Base-by-base conservation (phyloP, 345 rosid species). In the Populus pruinosa region DNA sequence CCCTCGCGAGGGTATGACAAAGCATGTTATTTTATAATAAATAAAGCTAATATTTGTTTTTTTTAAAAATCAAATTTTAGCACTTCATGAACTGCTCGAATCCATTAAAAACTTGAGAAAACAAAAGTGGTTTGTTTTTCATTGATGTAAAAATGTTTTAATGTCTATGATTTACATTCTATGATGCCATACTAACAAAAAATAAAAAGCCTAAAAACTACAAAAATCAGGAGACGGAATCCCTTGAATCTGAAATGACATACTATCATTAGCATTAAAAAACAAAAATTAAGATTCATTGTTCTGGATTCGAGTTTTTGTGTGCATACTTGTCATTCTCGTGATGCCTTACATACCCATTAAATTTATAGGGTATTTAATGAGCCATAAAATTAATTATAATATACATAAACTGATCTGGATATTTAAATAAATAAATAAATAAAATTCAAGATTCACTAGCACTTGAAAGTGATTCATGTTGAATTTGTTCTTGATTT, bases 391-490 rank as follows among this genome's bases (percentile, higher is more conserved):
- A 31, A 31, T 31, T 39, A 49, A 74, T n/a, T n/a, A n/a, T n/a
- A n/a, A n/a, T n/a, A n/a, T n/a, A n/a, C n/a, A n/a, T n/a, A n/a
- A n/a, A n/a, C n/a, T n/a, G n/a, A n/a, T n/a, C n/a, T n/a, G n/a
- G n/a, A n/a, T n/a, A n/a, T n/a, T n/a, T n/a, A n/a, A n/a, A n/a
- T n/a, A n/a, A n/a, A n/a, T n/a, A n/a, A n/a, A n/a, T n/a, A n/a
- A n/a, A n/a, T n/a, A n/a, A n/a, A n/a, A n/a, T n/a, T n/a, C 81
- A 84, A 73, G 84, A 80, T 67, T 69, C 68, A 66, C 64, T 76
- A 5, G 43, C 36, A 50, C 84, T 72, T 53, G 82, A 73, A 56
- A 65, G 77, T 43, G 79, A 70, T 41, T 83, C 78, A 17, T 75
- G 75, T 44, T 70, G 62, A 13, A 20, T 76, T 36, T 78, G 56